A percentile compares a stretch with the other conserved stretches of the same genome.
These are phyloP conservation scores for Solanum chacoense DNA, from an alignment of 305 asterid genomes.

Conservation along the genomic window DNA sequence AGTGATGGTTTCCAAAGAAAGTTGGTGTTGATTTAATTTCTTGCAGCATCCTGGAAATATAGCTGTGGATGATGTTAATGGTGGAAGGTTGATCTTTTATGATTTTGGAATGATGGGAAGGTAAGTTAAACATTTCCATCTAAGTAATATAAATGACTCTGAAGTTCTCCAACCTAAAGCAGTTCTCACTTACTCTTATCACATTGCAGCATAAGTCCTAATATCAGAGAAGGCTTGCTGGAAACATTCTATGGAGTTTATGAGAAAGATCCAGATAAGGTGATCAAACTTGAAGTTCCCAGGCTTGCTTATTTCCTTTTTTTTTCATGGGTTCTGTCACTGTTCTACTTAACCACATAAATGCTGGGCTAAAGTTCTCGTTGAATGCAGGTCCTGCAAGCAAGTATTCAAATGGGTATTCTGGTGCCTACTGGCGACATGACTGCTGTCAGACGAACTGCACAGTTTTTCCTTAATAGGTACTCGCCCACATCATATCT, in stretches of 20 bases:
- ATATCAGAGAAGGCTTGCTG: slow-evolving; percentile 88
- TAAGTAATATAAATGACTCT: not conserved
- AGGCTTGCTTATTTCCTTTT: not conserved
- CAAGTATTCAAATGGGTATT: slow-evolving; percentile 96
- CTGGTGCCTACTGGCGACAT: slow-evolving; percentile 92
- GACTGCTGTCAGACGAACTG: slow-evolving; percentile 98
- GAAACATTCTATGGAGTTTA: slow-evolving; percentile 95
- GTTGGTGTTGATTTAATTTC: not conserved
- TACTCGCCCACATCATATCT: slow-evolving; percentile 6
- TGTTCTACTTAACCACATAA: not conserved
- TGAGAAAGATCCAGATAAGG: slow-evolving; percentile 91
- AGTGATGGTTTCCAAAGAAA: not conserved
- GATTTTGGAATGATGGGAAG: slow-evolving; percentile 99
- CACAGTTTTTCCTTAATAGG: slow-evolving; percentile 94
- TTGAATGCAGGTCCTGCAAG: slow-evolving; percentile 72
- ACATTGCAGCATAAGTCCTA: slow-evolving; percentile 77
- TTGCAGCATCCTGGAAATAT: slow-evolving; percentile 96
- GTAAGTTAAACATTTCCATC: slow-evolving; percentile 19
- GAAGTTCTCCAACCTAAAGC: not conserved
- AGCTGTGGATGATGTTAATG: slow-evolving; percentile 95
- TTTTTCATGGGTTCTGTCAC: not conserved
- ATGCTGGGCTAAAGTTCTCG: not conserved
- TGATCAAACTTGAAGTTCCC: slow-evolving; percentile 14
- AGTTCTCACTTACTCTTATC: slow-evolving; percentile 6
- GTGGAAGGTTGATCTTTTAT: slow-evolving; percentile 91